Conservation (phyloP, 1,284 basidiomycete species). For the Ustilago vetiveriae region DNA sequence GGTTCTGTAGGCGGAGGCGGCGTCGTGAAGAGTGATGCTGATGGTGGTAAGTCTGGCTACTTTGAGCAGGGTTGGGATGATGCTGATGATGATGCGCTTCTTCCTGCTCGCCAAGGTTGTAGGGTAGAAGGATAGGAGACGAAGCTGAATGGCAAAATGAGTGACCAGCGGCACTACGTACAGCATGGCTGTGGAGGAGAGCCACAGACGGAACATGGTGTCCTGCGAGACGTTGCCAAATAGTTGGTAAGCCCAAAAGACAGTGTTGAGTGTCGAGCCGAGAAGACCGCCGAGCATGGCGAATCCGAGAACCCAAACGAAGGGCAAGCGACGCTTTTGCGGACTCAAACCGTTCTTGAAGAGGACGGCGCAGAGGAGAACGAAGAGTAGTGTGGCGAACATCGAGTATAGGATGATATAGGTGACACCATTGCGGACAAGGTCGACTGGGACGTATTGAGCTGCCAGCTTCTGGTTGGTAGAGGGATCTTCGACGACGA, state of each 20-base stretch:
- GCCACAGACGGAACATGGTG: slow-evolving; percentile 45
- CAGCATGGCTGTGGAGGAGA: slow-evolving; percentile 43
- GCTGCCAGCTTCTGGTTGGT: slow-evolving; percentile 11
- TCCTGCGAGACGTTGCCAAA: slow-evolving; percentile 32
- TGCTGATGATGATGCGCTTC: slow-evolving; percentile 39
- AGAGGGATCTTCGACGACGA: slow-evolving; percentile 20
- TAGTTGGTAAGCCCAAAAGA: slow-evolving; percentile 50
- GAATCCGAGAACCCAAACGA: slow-evolving; percentile 47
- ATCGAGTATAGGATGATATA: slow-evolving; percentile 57
- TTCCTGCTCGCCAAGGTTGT: slow-evolving; percentile 31
- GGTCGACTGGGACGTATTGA: slow-evolving; percentile 35
- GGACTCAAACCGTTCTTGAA: slow-evolving; percentile 49
- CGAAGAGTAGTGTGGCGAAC: slow-evolving; percentile 51
- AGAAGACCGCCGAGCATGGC: slow-evolving; percentile 48
- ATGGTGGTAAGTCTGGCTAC: slow-evolving; percentile 40
- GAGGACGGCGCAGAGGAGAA: slow-evolving; percentile 46
- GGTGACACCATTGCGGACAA: slow-evolving; percentile 48
- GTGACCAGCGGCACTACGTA: slow-evolving; percentile 50
- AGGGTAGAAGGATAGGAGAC: slow-evolving; percentile 50
- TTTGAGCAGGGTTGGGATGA: slow-evolving; percentile 41
- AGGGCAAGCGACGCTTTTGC: slow-evolving; percentile 34
- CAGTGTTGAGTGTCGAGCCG: slow-evolving; percentile 50
- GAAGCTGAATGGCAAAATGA: slow-evolving; percentile 46
- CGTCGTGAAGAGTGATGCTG: slow-evolving; percentile 28
- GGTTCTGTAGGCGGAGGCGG: slow-evolving; percentile 5